A percentile compares a stretch with the other conserved stretches of the same genome.
These are phyloP conservation scores for Macrolepiota fuliginosa DNA, from an alignment of 768 basidiomycete species.

Conservation along the genomic window DNA sequence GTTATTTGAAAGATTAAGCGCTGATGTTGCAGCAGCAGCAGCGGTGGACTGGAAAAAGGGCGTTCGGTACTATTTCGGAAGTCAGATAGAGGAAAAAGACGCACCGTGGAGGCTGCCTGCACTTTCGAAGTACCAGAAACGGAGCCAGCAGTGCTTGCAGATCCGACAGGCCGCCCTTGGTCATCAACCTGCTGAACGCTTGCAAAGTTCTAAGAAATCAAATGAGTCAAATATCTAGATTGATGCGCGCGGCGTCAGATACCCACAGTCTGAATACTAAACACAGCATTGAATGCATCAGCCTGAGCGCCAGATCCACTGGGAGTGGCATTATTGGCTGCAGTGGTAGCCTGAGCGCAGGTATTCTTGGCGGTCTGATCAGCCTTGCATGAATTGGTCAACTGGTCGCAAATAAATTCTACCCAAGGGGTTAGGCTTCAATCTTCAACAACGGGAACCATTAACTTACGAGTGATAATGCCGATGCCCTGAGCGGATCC, in stretches of 20 bases:
- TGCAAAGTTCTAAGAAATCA: constrained; percentile 39
- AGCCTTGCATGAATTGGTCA: constrained; percentile 52
- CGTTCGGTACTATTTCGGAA: neutral
- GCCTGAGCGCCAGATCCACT: constrained; percentile 52
- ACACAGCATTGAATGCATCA: constrained; percentile 59
- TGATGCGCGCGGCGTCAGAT: neutral
- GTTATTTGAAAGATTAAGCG: neutral
- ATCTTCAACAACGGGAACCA: neutral
- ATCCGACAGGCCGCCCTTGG: constrained; percentile 36
- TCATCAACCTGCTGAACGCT: constrained; percentile 40
- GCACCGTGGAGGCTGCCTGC: neutral
- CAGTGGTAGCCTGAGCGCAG: constrained; percentile 38
- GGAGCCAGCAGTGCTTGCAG: constrained; percentile 10
- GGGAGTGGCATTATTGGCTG: constrained; percentile 36
- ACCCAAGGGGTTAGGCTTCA: neutral
- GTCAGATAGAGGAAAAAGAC: neutral
- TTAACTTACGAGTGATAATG: constrained; percentile 48
- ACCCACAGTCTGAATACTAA: constrained; percentile 48
- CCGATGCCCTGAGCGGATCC: constrained; percentile 59
- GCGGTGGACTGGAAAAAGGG: neutral
- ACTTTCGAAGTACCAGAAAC: neutral
- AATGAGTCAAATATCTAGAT: neutral
- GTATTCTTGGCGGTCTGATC: constrained; percentile 50
- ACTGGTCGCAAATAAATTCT: constrained; percentile 53
- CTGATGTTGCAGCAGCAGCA: neutral